Evolutionary conservation across 75 land plant species (phyloP).

Genomic region (Picea glauca): DNA sequence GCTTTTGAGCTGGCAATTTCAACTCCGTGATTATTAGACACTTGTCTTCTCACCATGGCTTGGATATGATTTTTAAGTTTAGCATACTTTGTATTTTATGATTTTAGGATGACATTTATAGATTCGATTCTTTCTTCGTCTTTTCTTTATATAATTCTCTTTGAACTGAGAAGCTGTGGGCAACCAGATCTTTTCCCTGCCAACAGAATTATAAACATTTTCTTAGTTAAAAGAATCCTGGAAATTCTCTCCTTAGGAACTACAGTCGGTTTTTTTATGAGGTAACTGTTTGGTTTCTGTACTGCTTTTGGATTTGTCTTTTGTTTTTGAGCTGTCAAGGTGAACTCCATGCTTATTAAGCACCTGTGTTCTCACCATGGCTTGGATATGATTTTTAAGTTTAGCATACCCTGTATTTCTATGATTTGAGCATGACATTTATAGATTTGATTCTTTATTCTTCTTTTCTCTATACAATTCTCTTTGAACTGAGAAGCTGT

Average conservation of each 20-base stretch:
- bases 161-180: not conserved
- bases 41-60: too few species aligned
- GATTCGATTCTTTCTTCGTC: not conserved
- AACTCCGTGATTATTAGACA: too few species aligned
- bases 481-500: not conserved
- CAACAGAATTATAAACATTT: not conserved
- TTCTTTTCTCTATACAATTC: not conserved
- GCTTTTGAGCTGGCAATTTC: not conserved
- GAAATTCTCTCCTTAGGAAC: constrained; percentile 41
- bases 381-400: not conserved
- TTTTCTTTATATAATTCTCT: not conserved
- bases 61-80: not conserved
- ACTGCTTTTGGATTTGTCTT: not conserved
- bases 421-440: not conserved
- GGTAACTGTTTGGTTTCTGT: constrained; percentile 14
- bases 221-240: constrained; percentile 19
- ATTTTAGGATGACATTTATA: not conserved
- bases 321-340: not conserved
- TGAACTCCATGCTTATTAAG: too few species aligned
- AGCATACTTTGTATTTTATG: not conserved
- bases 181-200: not conserved
- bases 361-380: too few species aligned
- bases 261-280: constrained; percentile 54
- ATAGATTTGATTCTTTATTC: not conserved
- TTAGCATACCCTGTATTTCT: not conserved